Evolutionary conservation across 306 rosid genomes (phyloP).

Genomic region (Casuarina glauca): DNA sequence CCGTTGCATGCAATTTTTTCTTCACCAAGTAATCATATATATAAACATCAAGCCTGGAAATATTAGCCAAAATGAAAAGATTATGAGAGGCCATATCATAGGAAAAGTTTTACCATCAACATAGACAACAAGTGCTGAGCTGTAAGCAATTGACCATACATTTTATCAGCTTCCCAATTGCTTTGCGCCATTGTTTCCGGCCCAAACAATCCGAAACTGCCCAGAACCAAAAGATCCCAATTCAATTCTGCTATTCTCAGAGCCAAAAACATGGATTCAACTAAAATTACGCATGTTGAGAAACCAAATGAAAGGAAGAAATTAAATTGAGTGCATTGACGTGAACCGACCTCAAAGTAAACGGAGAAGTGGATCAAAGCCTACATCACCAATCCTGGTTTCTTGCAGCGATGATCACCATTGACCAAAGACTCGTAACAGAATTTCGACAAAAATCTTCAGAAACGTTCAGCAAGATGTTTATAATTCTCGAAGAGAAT

Average conservation of each 20-base stretch:
- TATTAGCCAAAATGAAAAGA: slow-evolving; percentile 4
- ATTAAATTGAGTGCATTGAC: slow-evolving; percentile 32
- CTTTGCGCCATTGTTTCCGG: slow-evolving; percentile 73
- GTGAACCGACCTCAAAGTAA: slow-evolving; percentile 44
- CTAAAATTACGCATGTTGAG: neutral
- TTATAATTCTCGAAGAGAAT: slow-evolving; percentile 2
- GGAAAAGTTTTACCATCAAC: neutral
- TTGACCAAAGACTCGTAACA: slow-evolving; percentile 26
- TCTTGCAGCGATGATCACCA: slow-evolving; percentile 44
- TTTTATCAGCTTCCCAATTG: slow-evolving; percentile 99
- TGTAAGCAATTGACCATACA: slow-evolving; percentile 40
- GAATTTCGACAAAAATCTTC: slow-evolving; percentile 26
- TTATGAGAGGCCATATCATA: neutral
- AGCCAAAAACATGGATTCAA: neutral
- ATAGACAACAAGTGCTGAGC: neutral
- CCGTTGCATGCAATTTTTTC: slow-evolving; percentile 89
- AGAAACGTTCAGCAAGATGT: slow-evolving; percentile 5
- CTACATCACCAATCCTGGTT: slow-evolving; percentile 39
- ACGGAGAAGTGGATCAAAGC: slow-evolving; percentile 54
- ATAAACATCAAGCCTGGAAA: slow-evolving; percentile 90
- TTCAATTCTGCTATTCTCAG: slow-evolving; percentile 20
- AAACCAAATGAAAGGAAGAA: neutral
- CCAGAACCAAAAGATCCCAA: slow-evolving; percentile 12
- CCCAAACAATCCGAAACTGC: slow-evolving; percentile 37
- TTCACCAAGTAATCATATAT: slow-evolving; percentile 90